These are phyloP conservation scores for Aspergillus homomorphus DNA, from an alignment of 495 filamentous ascomycete genomes.

Conservation along the genomic window DNA sequence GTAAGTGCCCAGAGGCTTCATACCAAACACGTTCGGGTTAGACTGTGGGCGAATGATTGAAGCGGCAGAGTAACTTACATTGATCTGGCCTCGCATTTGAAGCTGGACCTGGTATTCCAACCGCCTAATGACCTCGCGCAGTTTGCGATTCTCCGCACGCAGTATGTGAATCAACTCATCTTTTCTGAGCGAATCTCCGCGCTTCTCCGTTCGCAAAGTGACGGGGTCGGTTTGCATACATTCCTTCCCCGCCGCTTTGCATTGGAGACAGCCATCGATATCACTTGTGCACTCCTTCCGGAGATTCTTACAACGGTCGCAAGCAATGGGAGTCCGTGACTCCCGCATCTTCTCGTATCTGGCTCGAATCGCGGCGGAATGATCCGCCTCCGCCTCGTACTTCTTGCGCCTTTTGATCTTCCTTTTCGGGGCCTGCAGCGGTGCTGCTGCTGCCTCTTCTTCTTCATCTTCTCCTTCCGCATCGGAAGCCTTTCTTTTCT, in stretches of 20 bases:
- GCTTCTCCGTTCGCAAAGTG: background rate
- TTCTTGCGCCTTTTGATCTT: background rate
- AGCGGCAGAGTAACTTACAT: too few species aligned
- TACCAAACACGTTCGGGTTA: too few species aligned
- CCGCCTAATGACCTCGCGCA: too few species aligned
- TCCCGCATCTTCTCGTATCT: background rate
- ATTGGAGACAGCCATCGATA: background rate
- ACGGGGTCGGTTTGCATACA: background rate
- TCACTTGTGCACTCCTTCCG: background rate
- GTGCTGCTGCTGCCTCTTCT: background rate
- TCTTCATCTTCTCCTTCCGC: too few species aligned
- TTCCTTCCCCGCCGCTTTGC: background rate
- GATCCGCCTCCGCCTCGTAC: background rate
- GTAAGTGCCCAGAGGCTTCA: too few species aligned
- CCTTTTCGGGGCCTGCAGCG: background rate
- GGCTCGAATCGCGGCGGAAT: background rate
- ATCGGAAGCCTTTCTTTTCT: background rate
- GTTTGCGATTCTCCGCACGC: background rate
- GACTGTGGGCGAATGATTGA: too few species aligned
- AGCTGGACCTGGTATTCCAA: too few species aligned
- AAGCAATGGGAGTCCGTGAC: background rate
- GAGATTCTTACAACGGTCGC: background rate
- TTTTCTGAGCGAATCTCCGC: background rate
- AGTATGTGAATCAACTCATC: background rate
- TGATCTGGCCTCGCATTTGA: too few species aligned